A percentile compares a stretch with the other conserved stretches of the same genome.
Evolutionary conservation across 2,329 filamentous ascomycete genomes (phyloP).

Genomic region (Moelleriella libera): DNA sequence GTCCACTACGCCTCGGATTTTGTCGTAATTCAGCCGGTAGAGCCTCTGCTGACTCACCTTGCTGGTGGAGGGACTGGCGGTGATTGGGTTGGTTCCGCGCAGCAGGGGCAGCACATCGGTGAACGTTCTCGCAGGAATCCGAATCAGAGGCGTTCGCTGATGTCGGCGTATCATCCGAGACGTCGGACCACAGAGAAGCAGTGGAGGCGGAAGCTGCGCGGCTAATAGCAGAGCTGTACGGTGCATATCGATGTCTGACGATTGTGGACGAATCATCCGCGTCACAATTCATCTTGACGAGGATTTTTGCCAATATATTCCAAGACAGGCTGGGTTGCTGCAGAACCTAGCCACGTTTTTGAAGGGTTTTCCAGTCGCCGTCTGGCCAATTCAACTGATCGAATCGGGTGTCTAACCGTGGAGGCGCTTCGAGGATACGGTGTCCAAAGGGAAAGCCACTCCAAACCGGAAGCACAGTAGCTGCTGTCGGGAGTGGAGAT

Average conservation of each 20-base stretch:
- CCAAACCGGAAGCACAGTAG: no score
- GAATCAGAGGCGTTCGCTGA: slow-evolving; percentile 46
- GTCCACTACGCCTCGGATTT: slow-evolving; percentile 44
- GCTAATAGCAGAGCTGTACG: slow-evolving; percentile 58
- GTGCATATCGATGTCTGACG: slow-evolving; percentile 33
- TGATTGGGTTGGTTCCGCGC: slow-evolving; percentile 10
- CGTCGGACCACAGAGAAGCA: slow-evolving; percentile 65
- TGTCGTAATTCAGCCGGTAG: slow-evolving; percentile 49
- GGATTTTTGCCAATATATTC: slow-evolving; percentile 11
- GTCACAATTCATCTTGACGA: slow-evolving; percentile 43
- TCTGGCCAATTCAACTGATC: slow-evolving; percentile 34
- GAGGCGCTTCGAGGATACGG: slow-evolving; percentile 15
- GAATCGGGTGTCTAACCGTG: slow-evolving; percentile 25
- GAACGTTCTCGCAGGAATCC: slow-evolving; percentile 27
- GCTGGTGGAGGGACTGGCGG: slow-evolving; percentile 11
- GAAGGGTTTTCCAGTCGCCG: slow-evolving; percentile 36
- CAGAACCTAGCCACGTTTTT: no score
- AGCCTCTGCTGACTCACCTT: slow-evolving; percentile 21
- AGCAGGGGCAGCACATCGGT: no score
- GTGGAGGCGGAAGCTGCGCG: slow-evolving; percentile 65
- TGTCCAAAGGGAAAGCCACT: slow-evolving; percentile 21
- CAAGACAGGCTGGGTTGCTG: no score
- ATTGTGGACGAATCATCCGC: slow-evolving; percentile 38
- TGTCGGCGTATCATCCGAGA: slow-evolving; percentile 52
- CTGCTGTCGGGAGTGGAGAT: no score